Evolutionary conservation across 129 eudicot genomes (phyloP).

Genomic region (Chrysanthemum makinoi): DNA sequence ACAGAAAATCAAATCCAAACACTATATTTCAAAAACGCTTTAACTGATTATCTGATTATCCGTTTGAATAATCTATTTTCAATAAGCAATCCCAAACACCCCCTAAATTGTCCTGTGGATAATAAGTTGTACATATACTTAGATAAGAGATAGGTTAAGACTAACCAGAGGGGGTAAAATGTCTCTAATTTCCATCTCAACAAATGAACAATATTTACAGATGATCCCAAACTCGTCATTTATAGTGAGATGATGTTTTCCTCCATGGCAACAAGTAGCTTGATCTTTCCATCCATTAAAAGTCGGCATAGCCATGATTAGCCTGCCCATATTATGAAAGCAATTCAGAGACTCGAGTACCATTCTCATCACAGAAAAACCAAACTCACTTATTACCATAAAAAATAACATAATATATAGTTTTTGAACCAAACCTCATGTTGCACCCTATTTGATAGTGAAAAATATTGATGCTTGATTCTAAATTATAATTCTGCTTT

Average conservation of each 20-base stretch:
- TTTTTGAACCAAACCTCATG: neutral
- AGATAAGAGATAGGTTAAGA: slow-evolving; percentile 4
- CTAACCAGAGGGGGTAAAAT: slow-evolving; percentile 62
- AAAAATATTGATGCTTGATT: neutral
- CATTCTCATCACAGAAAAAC: neutral
- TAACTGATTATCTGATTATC: no score
- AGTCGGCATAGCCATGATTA: slow-evolving; percentile 22
- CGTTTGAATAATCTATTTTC: no score
- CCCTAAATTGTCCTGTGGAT: slow-evolving; percentile 12
- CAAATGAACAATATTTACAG: slow-evolving; percentile 51
- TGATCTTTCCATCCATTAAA: slow-evolving; percentile 16
- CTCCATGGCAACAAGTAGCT: slow-evolving; percentile 38
- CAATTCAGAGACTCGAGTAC: neutral
- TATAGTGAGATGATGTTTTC: slow-evolving; percentile 40
- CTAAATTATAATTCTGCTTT: neutral
- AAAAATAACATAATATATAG: neutral
- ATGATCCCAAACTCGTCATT: slow-evolving; percentile 61
- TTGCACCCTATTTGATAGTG: neutral
- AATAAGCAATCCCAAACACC: no score
- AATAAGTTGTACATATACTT: slow-evolving; percentile 11
- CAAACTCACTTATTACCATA: neutral
- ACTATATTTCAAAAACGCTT: no score
- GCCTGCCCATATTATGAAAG: slow-evolving; percentile 33
- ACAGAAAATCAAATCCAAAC: no score
- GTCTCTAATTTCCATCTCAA: slow-evolving; percentile 50